Conservation (phyloP, 148 eudicot genomes). For the Diospyros lotus region DNA sequence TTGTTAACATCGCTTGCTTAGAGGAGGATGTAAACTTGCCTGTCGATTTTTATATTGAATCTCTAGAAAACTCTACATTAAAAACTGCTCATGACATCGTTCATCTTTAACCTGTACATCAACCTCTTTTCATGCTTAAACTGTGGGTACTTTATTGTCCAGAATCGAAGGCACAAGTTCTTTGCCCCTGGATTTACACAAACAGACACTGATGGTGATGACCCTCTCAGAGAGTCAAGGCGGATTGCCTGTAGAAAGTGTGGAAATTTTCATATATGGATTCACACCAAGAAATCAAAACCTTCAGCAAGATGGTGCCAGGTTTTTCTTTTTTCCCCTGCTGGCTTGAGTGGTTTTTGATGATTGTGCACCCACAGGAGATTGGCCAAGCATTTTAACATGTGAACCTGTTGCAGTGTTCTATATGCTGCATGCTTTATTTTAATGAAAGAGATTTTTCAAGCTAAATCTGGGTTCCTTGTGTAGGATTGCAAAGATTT, state of each 20-base stretch:
- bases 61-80: neutral
- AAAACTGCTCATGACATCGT: neutral
- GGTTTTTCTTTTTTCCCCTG: conserved; percentile 34
- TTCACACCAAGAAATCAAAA: conserved; percentile 70
- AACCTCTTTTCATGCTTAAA: conserved; percentile 11
- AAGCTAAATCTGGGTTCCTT: neutral
- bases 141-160: conserved; percentile 20
- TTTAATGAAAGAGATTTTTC: neutral
- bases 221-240: conserved; percentile 59
- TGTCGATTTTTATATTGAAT: neutral
- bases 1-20: neutral
- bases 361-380: neutral
- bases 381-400: neutral
- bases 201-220: conserved; percentile 57
- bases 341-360: neutral
- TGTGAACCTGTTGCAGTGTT: conserved; percentile 1
- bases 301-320: conserved; percentile 97
- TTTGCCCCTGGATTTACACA: conserved; percentile 64
- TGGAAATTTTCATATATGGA: conserved; percentile 78
- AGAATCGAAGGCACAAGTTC: conserved; percentile 66
- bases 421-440: neutral
- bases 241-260: conserved; percentile 89
- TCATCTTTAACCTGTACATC: neutral
- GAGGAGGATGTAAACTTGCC: neutral
- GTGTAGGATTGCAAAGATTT: conserved; percentile 89